Percentiles rank a stretch among this genome's conserved stretches.
Evolutionary conservation across 306 rosid species (phyloP).

Genomic region (Castanopsis chinensis): DNA sequence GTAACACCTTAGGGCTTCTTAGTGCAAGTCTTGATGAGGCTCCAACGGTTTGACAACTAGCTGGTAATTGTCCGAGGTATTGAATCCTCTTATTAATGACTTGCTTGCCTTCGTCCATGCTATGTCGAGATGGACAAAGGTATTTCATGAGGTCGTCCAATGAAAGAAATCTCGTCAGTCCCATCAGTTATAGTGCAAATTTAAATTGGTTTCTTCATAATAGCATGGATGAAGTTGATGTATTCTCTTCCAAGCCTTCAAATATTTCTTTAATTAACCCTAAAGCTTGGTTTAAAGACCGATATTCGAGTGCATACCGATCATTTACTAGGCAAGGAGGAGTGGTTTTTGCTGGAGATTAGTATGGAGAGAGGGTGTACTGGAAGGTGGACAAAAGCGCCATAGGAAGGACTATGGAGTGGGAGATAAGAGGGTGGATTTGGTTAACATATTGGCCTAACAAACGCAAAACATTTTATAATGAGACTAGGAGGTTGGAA

Average conservation of each 20-base stretch:
- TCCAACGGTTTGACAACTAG: no score
- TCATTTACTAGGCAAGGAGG: slow-evolving; percentile 93
- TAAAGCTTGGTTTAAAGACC: slow-evolving; percentile 69
- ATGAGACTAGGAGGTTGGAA: slow-evolving; percentile 77
- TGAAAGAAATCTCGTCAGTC: no score
- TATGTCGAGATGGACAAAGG: no score
- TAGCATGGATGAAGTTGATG: slow-evolving; percentile 67
- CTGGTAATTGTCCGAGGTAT: no score
- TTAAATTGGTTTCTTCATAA: slow-evolving; percentile 86
- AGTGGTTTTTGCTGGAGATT: slow-evolving; percentile 76
- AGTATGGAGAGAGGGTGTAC: slow-evolving; percentile 69
- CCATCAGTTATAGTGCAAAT: slow-evolving; percentile 52
- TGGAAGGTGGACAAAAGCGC: slow-evolving; percentile 80
- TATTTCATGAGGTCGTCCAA: no score
- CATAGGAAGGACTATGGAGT: slow-evolving; percentile 67
- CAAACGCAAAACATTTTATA: slow-evolving; percentile 60
- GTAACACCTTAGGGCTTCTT: no score
- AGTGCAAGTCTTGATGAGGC: no score
- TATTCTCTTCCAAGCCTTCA: slow-evolving; percentile 71
- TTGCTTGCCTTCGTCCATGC: no score
- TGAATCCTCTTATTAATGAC: no score
- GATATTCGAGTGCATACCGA: slow-evolving; percentile 76
- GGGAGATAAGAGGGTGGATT: slow-evolving; percentile 90
- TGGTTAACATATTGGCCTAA: slow-evolving; percentile 96
- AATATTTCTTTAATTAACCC: slow-evolving; percentile 65